Conservation (phyloP, 805 yeast species). For the Suhomyces emberorum region DNA sequence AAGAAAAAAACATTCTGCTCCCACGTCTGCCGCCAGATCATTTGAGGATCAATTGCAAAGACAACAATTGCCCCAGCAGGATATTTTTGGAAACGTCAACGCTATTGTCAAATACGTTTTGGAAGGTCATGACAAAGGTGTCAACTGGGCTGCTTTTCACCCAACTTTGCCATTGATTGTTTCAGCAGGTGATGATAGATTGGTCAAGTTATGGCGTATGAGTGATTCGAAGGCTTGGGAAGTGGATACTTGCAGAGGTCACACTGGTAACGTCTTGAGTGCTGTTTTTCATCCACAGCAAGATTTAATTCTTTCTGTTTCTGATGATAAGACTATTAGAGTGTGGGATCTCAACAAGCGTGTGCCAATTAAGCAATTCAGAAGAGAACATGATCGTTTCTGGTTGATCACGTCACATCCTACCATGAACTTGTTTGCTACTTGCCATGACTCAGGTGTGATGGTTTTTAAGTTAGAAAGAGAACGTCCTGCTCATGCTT, state of each 20-base stretch:
- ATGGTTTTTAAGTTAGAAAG: conserved; percentile 97
- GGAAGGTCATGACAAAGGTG: conserved; percentile 98
- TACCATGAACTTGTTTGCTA: conserved; percentile 84
- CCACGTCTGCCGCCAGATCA: conserved; percentile 46
- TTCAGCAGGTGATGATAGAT: conserved; percentile 94
- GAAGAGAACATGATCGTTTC: conserved; percentile 90
- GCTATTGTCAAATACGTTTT: conserved; percentile 92
- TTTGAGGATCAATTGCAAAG: conserved; percentile 60
- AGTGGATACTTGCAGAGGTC: conserved; percentile 97
- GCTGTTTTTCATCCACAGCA: conserved; percentile 91
- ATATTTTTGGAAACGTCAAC: conserved; percentile 90
- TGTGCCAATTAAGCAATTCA: conserved; percentile 88
- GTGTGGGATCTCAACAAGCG: conserved; percentile 96
- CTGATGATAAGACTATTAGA: conserved; percentile 94
- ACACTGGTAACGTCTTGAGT: conserved; percentile 86
- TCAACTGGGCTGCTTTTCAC: conserved; percentile 97
- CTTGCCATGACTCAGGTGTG: conserved; percentile 95
- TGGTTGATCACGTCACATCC: conserved; percentile 94
- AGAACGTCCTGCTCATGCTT: conserved; percentile 89
- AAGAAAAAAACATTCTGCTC: conserved; percentile 91
- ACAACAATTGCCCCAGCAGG: conserved; percentile 78
- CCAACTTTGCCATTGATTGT: conserved; percentile 94
- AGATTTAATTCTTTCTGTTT: conserved; percentile 86
- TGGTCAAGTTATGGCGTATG: conserved; percentile 96
- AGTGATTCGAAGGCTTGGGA: conserved; percentile 98